Evolutionary conservation across 352 stramenopile genomes (phyloP).

Genomic region (Blastocystis sp.): DNA sequence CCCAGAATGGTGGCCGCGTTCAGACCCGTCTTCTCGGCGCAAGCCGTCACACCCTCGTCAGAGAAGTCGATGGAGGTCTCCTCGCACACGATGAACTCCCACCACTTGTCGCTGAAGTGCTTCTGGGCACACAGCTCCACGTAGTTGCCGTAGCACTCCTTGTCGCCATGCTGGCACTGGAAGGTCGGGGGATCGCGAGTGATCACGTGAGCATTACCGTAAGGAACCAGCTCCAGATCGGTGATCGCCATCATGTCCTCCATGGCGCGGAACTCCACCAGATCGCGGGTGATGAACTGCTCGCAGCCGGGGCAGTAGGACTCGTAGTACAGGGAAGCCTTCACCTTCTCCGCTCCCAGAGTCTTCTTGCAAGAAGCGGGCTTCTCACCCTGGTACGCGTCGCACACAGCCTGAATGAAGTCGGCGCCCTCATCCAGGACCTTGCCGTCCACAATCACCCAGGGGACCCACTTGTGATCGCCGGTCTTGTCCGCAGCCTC

Average conservation of each 20-base stretch:
- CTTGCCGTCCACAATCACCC: conserved; percentile 54
- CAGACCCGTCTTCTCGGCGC: conserved; percentile 1
- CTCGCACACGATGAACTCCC: conserved; percentile 57
- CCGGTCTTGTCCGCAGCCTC: conserved; percentile 54
- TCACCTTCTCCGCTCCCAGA: neutral
- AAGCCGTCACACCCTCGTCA: conserved; percentile 3
- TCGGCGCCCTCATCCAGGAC: conserved; percentile 37
- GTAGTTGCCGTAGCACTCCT: conserved; percentile 67
- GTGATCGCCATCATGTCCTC: conserved; percentile 58
- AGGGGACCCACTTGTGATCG: conserved; percentile 46
- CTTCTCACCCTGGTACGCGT: conserved; percentile 68
- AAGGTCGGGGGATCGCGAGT: conserved; percentile 64
- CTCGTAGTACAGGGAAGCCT: neutral
- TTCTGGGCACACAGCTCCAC: conserved; percentile 52
- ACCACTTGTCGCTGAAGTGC: conserved; percentile 48
- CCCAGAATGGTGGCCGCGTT: conserved; percentile 12
- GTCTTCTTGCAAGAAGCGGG: conserved; percentile 46
- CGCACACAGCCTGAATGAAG: conserved; percentile 53
- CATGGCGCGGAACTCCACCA: neutral
- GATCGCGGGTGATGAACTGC: neutral
- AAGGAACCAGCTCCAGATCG: conserved; percentile 66
- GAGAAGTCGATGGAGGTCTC: conserved; percentile 16
- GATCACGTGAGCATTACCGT: conserved; percentile 64
- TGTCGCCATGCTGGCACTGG: conserved; percentile 64
- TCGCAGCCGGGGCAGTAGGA: conserved; percentile 50